Percentiles rank a stretch among this genome's conserved stretches.
phyloP scores from a whole-genome alignment of 164 flowering plant species.

The Vitis amurensis region DNA sequence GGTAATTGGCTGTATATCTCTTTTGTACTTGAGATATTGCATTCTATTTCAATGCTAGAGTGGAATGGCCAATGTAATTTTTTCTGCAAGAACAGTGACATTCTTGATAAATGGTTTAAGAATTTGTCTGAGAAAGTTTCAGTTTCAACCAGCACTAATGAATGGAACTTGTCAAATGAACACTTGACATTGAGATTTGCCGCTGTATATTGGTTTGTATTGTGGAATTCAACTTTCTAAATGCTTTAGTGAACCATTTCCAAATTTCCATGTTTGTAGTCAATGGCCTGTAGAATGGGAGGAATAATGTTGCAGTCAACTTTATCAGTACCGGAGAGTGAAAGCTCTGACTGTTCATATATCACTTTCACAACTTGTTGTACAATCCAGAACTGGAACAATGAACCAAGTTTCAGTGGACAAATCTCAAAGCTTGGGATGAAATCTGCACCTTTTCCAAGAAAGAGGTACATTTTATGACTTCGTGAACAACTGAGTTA shows the following conservation, averaged over 20 bases:
- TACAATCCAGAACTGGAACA: constrained; percentile 20
- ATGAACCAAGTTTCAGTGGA: constrained; percentile 21
- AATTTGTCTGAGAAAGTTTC: too few species aligned
- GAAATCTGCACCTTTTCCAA: constrained; percentile 15
- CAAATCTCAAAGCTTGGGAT: constrained; percentile 18
- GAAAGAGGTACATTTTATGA: constrained; percentile 28
- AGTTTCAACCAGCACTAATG: too few species aligned
- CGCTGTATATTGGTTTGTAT: too few species aligned
- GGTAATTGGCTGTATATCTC: too few species aligned
- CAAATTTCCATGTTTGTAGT: not conserved
- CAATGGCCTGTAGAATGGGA: constrained; percentile 23
- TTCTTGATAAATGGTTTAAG: too few species aligned
- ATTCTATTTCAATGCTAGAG: too few species aligned
- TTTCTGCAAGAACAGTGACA: too few species aligned
- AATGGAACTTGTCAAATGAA: too few species aligned
- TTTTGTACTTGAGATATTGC: too few species aligned
- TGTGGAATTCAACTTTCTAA: not conserved
- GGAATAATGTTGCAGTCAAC: constrained; percentile 13
- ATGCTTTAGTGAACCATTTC: not conserved
- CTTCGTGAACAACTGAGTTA: too few species aligned
- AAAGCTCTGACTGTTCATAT: constrained; percentile 24
- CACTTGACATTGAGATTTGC: too few species aligned
- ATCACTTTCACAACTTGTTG: constrained; percentile 17
- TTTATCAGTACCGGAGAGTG: constrained; percentile 19
- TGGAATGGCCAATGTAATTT: too few species aligned